Conservation (phyloP, 129 eudicot species). For the Mikania micrantha region DNA sequence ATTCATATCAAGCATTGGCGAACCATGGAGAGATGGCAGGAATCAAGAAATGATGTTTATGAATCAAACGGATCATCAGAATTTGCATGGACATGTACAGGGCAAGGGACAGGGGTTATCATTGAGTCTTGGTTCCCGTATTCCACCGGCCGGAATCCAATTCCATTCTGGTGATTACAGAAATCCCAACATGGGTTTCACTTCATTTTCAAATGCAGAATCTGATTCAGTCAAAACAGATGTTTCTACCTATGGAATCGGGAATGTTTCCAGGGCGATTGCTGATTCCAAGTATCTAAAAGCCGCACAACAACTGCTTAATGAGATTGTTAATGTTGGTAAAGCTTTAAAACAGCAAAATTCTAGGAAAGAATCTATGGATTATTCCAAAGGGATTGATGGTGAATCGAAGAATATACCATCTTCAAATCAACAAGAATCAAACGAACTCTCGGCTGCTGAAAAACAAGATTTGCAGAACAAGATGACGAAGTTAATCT, state of each 20-base stretch:
- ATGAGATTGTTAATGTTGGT: slow-evolving; percentile 73
- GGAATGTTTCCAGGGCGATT: slow-evolving; percentile 34
- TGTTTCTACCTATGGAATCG: slow-evolving; percentile 35
- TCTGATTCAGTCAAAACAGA: slow-evolving; percentile 26
- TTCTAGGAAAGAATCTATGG: slow-evolving; percentile 33
- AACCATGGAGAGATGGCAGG: slow-evolving; percentile 52
- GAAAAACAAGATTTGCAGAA: slow-evolving; percentile 74
- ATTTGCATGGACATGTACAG: slow-evolving; percentile 25
- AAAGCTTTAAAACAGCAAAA: slow-evolving; percentile 48
- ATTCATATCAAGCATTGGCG: slow-evolving; percentile 44
- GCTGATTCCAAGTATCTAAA: slow-evolving; percentile 70
- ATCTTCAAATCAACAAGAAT: slow-evolving; percentile 35
- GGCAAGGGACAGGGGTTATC: slow-evolving; percentile 49
- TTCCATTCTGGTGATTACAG: slow-evolving; percentile 39
- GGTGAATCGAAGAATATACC: slow-evolving; percentile 30
- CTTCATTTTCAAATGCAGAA: slow-evolving; percentile 29
- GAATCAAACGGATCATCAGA: slow-evolving; percentile 33
- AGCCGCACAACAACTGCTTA: slow-evolving; percentile 72
- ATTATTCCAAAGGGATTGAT: slow-evolving; percentile 33
- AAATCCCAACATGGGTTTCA: slow-evolving; percentile 30
- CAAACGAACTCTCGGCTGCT: slow-evolving; percentile 58
- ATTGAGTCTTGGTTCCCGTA: slow-evolving; percentile 53
- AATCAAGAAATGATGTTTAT: slow-evolving; percentile 45
- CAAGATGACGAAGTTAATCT: slow-evolving; percentile 68
- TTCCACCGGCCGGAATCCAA: slow-evolving; percentile 37